Base-by-base conservation (phyloP, 108 stramenopile genomes). In the Fragilaria crotonensis region DNA sequence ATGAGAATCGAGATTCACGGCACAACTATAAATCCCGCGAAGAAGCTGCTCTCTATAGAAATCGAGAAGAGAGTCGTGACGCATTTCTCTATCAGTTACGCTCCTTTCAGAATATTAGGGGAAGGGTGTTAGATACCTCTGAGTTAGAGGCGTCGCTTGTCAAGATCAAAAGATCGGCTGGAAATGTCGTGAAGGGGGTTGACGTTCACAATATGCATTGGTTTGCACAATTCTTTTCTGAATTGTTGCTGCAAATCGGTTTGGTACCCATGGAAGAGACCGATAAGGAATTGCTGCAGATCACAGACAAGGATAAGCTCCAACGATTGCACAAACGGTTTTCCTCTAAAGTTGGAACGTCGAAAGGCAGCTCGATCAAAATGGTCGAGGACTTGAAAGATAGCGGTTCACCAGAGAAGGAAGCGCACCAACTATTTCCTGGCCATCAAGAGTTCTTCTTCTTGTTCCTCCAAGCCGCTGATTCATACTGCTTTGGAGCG, bases 401-500 rank as follows among this genome's bases (percentile, higher is more conserved):
- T 5, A 33, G 23, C 7, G 51, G 63, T 5, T 45, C 72, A n/a
- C 57, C 72, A 2, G 22, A 45, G 17, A 28, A 48, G 33, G 63
- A 67, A 26, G 76, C 84, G n/a, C 64, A 79, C 17, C 65, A 66
- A 27, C 64, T 54, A 44, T 92, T 92, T 72, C 67, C 79, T 30
- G 87, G 83, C 14, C 83, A 89, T 57, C 83, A 89, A 66, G 87
- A 92, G 64, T 92, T 89, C 58, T 92, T 92, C 63, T 78, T 77
- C 45, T 36, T 88, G n/a, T 88, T 92, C 60, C 29, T 92, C 1
- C 53, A 68, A 27, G 60, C 78, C 7, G 67, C 71, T 30, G 78
- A 88, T 65, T 81, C 78, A 1, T 82, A 79, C 60, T 66, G 71
- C 48, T 81, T 92, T 62, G 74, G 72, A 30, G 45, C 55, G 11